Conservation (phyloP, 371 early-diverging fungal species). For the Mortierella sp. region DNA sequence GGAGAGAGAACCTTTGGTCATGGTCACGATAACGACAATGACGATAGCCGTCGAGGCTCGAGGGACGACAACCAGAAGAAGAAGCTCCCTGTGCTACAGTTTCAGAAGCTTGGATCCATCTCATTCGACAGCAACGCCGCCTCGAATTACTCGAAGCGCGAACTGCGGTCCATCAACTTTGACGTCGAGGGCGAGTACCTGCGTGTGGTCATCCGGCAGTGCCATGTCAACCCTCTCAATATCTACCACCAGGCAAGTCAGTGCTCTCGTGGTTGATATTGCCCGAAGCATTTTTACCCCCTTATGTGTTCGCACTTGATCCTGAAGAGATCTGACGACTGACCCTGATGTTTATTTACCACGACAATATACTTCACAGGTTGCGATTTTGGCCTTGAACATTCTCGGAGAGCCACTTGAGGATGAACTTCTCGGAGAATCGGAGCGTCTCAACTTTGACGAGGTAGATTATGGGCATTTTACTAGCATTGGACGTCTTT, state of each 20-base stretch:
- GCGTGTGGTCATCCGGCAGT: constrained; percentile 77
- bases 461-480: constrained; percentile 13
- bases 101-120: constrained; percentile 60
- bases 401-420: constrained; percentile 64
- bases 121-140: constrained; percentile 66
- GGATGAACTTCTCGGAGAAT: constrained; percentile 43
- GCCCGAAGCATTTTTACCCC: background rate
- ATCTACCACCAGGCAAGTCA: constrained; percentile 79
- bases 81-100: constrained; percentile 38
- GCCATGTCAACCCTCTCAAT: constrained; percentile 79
- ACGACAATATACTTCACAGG: constrained; percentile 46
- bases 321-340: background rate
- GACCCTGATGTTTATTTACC: background rate
- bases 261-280: background rate
- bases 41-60: constrained; percentile 28
- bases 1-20: constrained; percentile 16
- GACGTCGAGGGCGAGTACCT: constrained; percentile 81
- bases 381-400: constrained; percentile 72
- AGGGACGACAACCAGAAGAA: constrained; percentile 24
- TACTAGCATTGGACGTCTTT: background rate
- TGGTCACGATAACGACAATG: constrained; percentile 12
- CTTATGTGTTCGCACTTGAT: background rate
- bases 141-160: constrained; percentile 72
- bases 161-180: constrained; percentile 82
- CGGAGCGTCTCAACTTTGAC: constrained; percentile 45